A percentile compares a stretch with the other conserved stretches of the same genome.
Evolutionary conservation across 78 protist species (phyloP).

Genomic region (Fonticula alba): DNA sequence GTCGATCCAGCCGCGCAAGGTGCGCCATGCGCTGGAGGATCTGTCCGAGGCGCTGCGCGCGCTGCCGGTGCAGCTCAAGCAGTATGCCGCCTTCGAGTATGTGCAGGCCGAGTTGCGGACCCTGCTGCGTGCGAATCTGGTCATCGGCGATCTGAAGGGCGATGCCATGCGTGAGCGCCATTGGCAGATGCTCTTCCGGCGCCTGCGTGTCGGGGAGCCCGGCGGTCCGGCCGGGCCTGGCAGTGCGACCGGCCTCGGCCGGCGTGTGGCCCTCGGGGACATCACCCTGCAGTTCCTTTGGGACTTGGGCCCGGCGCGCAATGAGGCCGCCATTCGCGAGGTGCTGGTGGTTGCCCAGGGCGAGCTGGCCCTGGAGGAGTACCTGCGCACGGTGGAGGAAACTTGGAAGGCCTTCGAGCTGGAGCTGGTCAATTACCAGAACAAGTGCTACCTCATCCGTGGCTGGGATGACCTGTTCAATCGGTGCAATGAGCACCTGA

Average conservation of each 20-base stretch:
- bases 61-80: slow-evolving; percentile 51
- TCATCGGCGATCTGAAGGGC: slow-evolving; percentile 35
- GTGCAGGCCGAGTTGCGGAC: slow-evolving; percentile 16
- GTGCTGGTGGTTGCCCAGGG: slow-evolving; percentile 62
- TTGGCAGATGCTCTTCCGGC: slow-evolving; percentile 49
- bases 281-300: slow-evolving; percentile 67
- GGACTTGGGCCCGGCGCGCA: slow-evolving; percentile 37
- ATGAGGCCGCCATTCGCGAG: slow-evolving; percentile 56
- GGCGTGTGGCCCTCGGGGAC: slow-evolving; percentile 25
- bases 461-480: slow-evolving; percentile 91
- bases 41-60: slow-evolving; percentile 19
- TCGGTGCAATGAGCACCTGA: slow-evolving; percentile 47
- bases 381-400: slow-evolving; percentile 53
- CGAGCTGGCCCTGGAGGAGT: slow-evolving; percentile 86
- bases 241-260: no score
- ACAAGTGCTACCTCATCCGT: slow-evolving; percentile 35
- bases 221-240: no score
- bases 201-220: slow-evolving; percentile 36
- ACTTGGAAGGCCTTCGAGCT: slow-evolving; percentile 59
- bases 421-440: slow-evolving; percentile 61
- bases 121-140: slow-evolving; percentile 16
- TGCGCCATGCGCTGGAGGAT: slow-evolving; percentile 23
- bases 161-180: slow-evolving; percentile 71
- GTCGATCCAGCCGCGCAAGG: slow-evolving; percentile 41
- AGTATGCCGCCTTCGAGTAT: slow-evolving; percentile 57